Evolutionary conservation across 768 basidiomycete species (phyloP).

Genomic region (Boletus subparvulus): DNA sequence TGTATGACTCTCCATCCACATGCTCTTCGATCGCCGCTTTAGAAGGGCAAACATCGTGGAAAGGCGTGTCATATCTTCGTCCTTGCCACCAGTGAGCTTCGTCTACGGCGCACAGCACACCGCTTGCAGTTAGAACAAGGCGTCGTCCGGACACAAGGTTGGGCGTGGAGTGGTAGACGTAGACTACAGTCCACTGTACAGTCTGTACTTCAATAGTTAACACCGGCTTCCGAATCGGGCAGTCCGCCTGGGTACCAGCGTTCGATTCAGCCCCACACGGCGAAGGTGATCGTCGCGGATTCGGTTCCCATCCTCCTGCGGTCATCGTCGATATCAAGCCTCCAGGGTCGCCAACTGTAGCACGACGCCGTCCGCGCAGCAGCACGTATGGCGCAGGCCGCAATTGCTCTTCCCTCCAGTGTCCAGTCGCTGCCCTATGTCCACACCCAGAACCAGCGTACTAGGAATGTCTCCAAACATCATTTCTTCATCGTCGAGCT

Average conservation of each 20-base stretch:
- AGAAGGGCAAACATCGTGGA: too few species aligned
- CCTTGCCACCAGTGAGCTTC: background rate
- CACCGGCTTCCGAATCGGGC: slow-evolving; percentile 27
- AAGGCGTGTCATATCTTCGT: background rate
- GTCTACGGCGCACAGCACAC: background rate
- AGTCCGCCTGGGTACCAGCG: slow-evolving; percentile 20
- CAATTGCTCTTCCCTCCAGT: slow-evolving; percentile 18
- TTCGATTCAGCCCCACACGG: slow-evolving; percentile 18
- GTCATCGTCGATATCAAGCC: slow-evolving; percentile 8
- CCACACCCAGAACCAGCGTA: slow-evolving; percentile 37
- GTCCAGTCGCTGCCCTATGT: slow-evolving; percentile 28
- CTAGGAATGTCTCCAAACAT: slow-evolving; percentile 45
- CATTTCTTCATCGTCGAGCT: slow-evolving; percentile 72
- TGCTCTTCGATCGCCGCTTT: background rate
- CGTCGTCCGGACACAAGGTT: background rate
- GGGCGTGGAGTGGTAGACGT: background rate
- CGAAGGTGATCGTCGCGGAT: slow-evolving; percentile 31
- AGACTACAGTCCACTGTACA: background rate
- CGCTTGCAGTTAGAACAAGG: too few species aligned
- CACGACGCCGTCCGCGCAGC: slow-evolving; percentile 3
- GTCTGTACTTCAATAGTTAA: slow-evolving; percentile 3
- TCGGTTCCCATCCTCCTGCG: slow-evolving; percentile 17
- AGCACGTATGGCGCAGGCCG: slow-evolving; percentile 30
- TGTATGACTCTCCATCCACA: slow-evolving; percentile 5
- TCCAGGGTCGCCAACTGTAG: slow-evolving; percentile 1